Conservation (phyloP, 2,329 filamentous ascomycete genomes). For the Fusarium graminum region DNA sequence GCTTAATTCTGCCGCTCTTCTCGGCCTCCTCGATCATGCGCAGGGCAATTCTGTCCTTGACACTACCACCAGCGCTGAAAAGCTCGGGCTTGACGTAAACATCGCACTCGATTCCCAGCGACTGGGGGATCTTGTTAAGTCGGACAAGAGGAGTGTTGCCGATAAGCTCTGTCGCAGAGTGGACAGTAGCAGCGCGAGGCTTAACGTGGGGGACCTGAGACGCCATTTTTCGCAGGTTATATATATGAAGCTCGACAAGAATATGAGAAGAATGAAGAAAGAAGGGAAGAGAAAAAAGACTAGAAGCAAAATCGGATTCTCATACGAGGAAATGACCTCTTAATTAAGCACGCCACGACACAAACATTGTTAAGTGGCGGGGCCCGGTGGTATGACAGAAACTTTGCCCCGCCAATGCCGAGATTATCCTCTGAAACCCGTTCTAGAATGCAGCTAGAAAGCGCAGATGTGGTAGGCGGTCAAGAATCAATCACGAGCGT, state of each 20-base stretch:
- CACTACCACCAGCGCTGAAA: conserved; percentile 93
- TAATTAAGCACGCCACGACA: conserved; percentile 47
- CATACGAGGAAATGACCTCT: conserved; percentile 33
- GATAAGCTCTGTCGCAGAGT: conserved; percentile 86
- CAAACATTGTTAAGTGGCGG: conserved; percentile 41
- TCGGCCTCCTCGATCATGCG: conserved; percentile 99
- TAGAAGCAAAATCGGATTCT: conserved; percentile 16
- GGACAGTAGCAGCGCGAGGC: conserved; percentile 56
- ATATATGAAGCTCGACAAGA: neutral
- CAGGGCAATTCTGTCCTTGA: conserved; percentile 95
- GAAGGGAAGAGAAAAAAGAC: too few species aligned
- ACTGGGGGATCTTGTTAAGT: conserved; percentile 92
- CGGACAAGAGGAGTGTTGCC: conserved; percentile 96
- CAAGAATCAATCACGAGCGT: neutral
- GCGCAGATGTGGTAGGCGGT: conserved; percentile 24
- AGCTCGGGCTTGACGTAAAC: conserved; percentile 93
- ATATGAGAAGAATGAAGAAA: neutral
- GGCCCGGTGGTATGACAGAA: conserved; percentile 27
- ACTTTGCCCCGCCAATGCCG: conserved; percentile 51
- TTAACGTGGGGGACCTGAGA: conserved; percentile 51
- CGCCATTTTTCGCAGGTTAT: conserved; percentile 40
- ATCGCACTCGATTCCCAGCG: conserved; percentile 87
- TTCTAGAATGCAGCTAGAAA: conserved; percentile 33
- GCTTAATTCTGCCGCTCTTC: conserved; percentile 91
- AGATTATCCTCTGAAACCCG: conserved; percentile 45